Percentiles rank a stretch among this genome's conserved stretches.
These are phyloP conservation scores for Prunus kanzakura DNA, from an alignment of 306 rosid species.

Conservation along the genomic window DNA sequence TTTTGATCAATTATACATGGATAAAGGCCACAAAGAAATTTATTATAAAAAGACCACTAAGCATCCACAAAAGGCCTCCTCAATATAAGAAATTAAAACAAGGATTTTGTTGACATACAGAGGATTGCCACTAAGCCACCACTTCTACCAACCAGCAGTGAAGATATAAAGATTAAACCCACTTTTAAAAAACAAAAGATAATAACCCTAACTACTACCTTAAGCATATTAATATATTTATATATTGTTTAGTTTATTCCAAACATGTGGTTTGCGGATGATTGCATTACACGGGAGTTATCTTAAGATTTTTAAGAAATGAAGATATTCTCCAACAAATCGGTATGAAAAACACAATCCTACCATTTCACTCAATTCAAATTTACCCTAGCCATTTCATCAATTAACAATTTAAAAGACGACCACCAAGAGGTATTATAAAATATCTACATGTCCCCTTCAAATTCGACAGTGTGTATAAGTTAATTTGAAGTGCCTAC, in stretches of 20 bases:
- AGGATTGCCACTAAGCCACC: background rate
- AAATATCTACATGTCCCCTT: conserved; percentile 13
- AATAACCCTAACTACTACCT: too few relatives aligned
- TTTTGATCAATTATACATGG: too few relatives aligned
- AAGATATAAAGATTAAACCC: background rate
- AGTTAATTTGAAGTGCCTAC: background rate
- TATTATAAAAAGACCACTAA: background rate
- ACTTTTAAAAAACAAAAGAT: background rate
- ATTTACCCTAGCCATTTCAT: background rate
- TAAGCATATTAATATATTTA: too few relatives aligned
- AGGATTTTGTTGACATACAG: background rate
- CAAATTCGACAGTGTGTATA: conserved; percentile 10
- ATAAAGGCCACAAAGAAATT: too few relatives aligned
- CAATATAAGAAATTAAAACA: background rate
- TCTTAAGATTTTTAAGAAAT: too few relatives aligned
- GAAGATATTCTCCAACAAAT: too few relatives aligned
- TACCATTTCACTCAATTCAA: background rate
- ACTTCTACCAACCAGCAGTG: conserved; percentile 13
- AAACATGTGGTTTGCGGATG: too few relatives aligned
- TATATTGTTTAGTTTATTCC: too few relatives aligned
- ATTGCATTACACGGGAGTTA: too few relatives aligned
- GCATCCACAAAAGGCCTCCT: background rate
- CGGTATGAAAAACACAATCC: too few relatives aligned
- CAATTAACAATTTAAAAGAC: background rate
- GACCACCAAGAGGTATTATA: background rate